Conservation (phyloP, 495 filamentous ascomycete species). For the Melanomma pulvis-pyrius region DNA sequence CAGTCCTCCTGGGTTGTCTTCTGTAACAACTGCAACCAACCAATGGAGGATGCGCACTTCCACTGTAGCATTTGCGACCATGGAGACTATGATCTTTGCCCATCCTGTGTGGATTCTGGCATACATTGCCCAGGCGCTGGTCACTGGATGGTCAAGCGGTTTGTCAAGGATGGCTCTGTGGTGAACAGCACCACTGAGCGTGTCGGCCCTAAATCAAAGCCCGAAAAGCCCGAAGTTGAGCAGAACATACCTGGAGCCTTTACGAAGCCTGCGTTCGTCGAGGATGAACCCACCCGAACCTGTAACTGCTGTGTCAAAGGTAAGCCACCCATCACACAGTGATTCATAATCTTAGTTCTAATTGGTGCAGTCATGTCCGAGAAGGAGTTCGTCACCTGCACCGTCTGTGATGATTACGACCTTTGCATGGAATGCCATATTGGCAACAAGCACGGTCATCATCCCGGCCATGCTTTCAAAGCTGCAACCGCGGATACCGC, state of each 20-base stretch:
- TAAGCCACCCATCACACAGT: slow-evolving; percentile 46
- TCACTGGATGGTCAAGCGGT: slow-evolving; percentile 95
- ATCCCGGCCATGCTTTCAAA: slow-evolving; percentile 83
- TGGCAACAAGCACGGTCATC: slow-evolving; percentile 81
- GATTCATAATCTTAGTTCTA: slow-evolving; percentile 25
- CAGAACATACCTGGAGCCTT: slow-evolving; percentile 51
- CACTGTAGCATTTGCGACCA: slow-evolving; percentile 92
- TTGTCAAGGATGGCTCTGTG: slow-evolving; percentile 74
- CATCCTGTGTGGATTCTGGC: slow-evolving; percentile 72
- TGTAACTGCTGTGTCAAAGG: slow-evolving; percentile 90
- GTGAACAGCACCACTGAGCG: slow-evolving; percentile 82
- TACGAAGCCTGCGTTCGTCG: slow-evolving; percentile 40
- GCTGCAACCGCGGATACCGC: slow-evolving; percentile 60
- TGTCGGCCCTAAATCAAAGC: slow-evolving; percentile 62
- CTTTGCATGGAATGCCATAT: slow-evolving; percentile 83
- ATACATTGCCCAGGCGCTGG: slow-evolving; percentile 71
- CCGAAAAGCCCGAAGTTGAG: slow-evolving; percentile 40
- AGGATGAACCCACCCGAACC: slow-evolving; percentile 64
- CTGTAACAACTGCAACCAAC: slow-evolving; percentile 85
- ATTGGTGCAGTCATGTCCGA: slow-evolving; percentile 66
- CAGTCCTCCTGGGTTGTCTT: slow-evolving; percentile 66
- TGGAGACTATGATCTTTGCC: slow-evolving; percentile 94
- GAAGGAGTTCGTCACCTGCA: slow-evolving; percentile 81
- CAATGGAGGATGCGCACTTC: slow-evolving; percentile 81
- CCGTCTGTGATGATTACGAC: slow-evolving; percentile 84